These are phyloP conservation scores for Colletotrichum cuscutae DNA, from an alignment of 2,329 filamentous ascomycete genomes.

Conservation along the genomic window DNA sequence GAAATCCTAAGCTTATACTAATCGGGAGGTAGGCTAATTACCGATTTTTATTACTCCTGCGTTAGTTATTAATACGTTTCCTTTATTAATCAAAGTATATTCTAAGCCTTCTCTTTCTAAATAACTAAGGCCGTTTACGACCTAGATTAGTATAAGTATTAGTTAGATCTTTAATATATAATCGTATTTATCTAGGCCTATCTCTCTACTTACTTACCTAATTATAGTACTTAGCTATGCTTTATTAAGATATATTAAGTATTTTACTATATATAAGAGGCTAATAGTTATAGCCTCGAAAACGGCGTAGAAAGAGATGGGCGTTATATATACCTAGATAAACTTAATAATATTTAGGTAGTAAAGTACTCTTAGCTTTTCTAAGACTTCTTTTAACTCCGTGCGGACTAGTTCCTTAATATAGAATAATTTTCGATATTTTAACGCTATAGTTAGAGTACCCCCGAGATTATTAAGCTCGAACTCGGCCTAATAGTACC, in stretches of 20 bases:
- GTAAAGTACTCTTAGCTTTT: neutral
- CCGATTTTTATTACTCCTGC: neutral
- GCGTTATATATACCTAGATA: neutral
- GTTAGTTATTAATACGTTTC: constrained; percentile 4
- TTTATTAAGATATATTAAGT: neutral
- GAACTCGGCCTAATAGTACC: neutral
- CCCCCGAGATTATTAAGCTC: constrained; percentile 1
- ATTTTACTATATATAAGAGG: neutral
- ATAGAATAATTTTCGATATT: neutral
- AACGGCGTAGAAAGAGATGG: neutral
- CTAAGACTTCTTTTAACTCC: neutral
- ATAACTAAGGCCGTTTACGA: neutral
- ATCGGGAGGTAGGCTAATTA: no score
- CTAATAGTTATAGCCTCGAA: neutral
- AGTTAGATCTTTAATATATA: neutral
- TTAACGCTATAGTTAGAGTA: neutral
- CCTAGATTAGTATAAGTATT: neutral
- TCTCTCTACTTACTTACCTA: neutral
- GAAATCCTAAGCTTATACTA: no score
- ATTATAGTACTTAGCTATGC: neutral
- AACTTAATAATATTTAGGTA: neutral
- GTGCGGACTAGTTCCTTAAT: neutral
- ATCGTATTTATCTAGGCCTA: no score
- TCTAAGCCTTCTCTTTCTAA: constrained; percentile 2
- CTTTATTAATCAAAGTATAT: neutral